Base-by-base conservation (phyloP, 2,329 filamentous ascomycete genomes). In the Claviceps humidiphila region DNA sequence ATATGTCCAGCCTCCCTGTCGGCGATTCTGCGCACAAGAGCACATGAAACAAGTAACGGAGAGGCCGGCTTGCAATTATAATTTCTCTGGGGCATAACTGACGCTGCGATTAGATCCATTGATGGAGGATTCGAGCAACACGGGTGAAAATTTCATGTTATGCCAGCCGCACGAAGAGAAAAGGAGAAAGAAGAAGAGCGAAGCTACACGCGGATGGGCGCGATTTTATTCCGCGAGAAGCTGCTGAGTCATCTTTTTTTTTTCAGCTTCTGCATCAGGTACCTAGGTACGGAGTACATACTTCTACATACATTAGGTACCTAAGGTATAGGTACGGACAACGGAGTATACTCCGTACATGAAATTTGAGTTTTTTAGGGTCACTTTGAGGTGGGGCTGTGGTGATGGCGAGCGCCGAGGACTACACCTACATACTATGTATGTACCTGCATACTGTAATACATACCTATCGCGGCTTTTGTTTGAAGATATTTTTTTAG, bases 151-250 rank as follows among this genome's bases (percentile, higher is more conserved):
- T 74, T 76, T 71, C 66, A 71, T 71, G 78, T 83, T 76, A 80
- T 83, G 81, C 81, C 82, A 74, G 84, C 85, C 85, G 85, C 85
- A 89, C 84, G 75, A 87, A 77, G 81, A 78, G 76, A 72, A 75
- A 78, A 80, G 71, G 65, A 68, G 63, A 70, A 71, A 72, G 68
- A 68, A 65, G 68, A 61, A 64, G 63, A 58, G 51, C 4, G 58
- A 62, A 63, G 63, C 57, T 49, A 0, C 42, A 58, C 60, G 48
- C 20, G 48, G 52, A 34, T 6, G 14, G n/a, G 9, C 49, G 30
- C 17, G 54, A 68, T 68, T 65, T 64, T 48, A 22, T 5, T 30
- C 5, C 5, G 6, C n/a, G 2, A 26, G 20, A 17, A 24, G 17
- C 6, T 49, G 52, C 49, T 54, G 49, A 54, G 52, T 54, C 52